Evolutionary conservation across 345 rosid genomes (phyloP).

Genomic region (Eucalyptus tenuipes): DNA sequence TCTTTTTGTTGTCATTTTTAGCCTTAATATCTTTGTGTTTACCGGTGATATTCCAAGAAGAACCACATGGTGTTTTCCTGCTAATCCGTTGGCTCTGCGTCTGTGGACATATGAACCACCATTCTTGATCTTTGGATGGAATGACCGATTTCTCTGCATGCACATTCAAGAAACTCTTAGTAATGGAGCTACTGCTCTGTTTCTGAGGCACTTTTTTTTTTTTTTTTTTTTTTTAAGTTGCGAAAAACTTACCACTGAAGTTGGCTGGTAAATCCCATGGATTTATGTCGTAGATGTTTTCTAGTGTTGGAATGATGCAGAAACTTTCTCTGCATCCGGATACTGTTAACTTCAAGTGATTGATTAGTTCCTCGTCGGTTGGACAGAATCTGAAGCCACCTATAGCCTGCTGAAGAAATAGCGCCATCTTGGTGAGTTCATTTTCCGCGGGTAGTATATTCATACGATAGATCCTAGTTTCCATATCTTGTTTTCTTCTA

Average conservation of each 20-base stretch:
- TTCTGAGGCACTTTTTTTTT: not conserved
- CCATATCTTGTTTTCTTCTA: not conserved
- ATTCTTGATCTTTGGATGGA: not conserved
- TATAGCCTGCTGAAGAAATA: not conserved
- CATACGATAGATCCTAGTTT: not conserved
- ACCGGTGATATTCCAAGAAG: not conserved
- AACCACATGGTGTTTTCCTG: not conserved
- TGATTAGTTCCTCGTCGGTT: not conserved
- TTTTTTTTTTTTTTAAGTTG: not conserved
- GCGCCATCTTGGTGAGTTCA: not conserved
- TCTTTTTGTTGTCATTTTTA: not conserved
- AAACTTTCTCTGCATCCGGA: not conserved
- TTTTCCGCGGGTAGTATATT: not conserved
- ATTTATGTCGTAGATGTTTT: not conserved
- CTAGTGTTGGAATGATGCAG: not conserved
- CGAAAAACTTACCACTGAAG: not conserved
- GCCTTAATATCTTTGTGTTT: not conserved
- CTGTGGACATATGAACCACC: slow-evolving; percentile 1
- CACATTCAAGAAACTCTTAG: not conserved
- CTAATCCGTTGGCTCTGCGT: not conserved
- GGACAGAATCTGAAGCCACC: not conserved
- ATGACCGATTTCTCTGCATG: not conserved
- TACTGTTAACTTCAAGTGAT: not conserved
- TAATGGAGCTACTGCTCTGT: not conserved
- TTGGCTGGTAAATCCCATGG: not conserved